These are phyloP conservation scores for Zygosaccharomyces pseudobailii DNA, from an alignment of 1,139 yeast genomes.

Conservation along the genomic window DNA sequence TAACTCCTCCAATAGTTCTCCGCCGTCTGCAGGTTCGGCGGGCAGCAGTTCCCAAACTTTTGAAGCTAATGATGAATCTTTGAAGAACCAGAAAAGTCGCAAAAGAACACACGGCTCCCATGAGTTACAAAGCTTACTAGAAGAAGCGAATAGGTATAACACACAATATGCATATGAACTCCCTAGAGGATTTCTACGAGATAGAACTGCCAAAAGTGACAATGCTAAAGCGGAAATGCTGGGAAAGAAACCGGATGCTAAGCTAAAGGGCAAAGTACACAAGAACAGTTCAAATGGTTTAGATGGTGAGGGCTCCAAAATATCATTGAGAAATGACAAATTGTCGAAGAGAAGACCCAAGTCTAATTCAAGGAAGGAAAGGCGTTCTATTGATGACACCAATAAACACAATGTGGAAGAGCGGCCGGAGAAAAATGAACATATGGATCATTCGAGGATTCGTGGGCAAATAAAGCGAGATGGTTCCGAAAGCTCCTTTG, in stretches of 20 bases:
- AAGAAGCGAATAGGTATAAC: conserved; percentile 38
- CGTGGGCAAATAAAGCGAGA: not conserved
- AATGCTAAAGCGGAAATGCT: not conserved
- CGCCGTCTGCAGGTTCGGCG: not conserved
- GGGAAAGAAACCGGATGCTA: not conserved
- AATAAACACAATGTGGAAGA: not conserved
- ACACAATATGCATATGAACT: conserved; percentile 30
- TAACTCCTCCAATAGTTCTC: not conserved
- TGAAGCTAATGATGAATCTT: not conserved
- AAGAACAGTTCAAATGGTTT: not conserved
- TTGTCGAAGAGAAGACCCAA: not conserved
- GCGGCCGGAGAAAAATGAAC: not conserved
- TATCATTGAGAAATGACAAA: not conserved
- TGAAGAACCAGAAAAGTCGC: not conserved
- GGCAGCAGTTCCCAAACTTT: not conserved
- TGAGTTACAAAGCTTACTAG: conserved; percentile 24
- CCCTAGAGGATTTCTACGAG: conserved; percentile 23
- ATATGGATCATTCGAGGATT: not conserved
- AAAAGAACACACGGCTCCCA: conserved; percentile 2
- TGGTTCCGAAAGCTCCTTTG: conserved; percentile 4
- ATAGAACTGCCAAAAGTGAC: conserved; percentile 2
- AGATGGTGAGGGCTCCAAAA: no score
- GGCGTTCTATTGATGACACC: not conserved
- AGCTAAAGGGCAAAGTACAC: not conserved
- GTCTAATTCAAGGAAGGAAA: not conserved